Evolutionary conservation across 2,329 filamentous ascomycete species (phyloP), one percentile per base, ranked within the genome.

Genomic region (Stemphylium vesicarium): DNA sequence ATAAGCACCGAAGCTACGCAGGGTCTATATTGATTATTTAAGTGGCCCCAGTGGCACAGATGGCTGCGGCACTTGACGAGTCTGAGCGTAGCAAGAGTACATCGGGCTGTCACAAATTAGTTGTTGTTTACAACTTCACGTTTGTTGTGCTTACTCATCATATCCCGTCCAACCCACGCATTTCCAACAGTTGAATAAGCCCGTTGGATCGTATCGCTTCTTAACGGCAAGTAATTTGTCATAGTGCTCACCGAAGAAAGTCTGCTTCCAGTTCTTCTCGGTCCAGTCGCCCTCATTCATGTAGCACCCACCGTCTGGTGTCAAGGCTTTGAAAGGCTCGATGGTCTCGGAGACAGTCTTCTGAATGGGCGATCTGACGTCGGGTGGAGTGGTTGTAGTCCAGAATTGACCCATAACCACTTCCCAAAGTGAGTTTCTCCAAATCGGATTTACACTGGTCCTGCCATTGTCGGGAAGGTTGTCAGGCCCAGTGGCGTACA

Each of bases 151-250:
- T 65, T 65, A 72, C 69, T 73, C 71, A 33, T 68, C 53, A 48
- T 69, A 68, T 8, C 72, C 70, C 13, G 63, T 70, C 71, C 71
- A 75, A 2, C 72, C 72, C 40, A 74, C 69, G 49, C 71, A 74
- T 49, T 73, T 74, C 71, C 71, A 74, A 53, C 70, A 73, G 40
- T 74, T 73, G 50, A 75, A 75, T 39, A 75, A 31, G 3, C 66
- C 65, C 0, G 57, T 68, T 1, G 69, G 69, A 43, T 74, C 71
- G 32, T 70, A 75, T 35, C 45, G 56, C 43, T 55, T 66, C 68
- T 74, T 74, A 4, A 73, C 59, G 1, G 47, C 43, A 3, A 71
- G 39, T 15, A 75, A 26, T 22, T 49, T 58, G 4, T 63, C 58
- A 37, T 75, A 75, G 15, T 74, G 73, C 4, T 49, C 55, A 2